Evolutionary conservation across 306 rosid genomes (phyloP), one percentile per base, ranked within the genome.

Genomic region (Gillenia trifoliata): DNA sequence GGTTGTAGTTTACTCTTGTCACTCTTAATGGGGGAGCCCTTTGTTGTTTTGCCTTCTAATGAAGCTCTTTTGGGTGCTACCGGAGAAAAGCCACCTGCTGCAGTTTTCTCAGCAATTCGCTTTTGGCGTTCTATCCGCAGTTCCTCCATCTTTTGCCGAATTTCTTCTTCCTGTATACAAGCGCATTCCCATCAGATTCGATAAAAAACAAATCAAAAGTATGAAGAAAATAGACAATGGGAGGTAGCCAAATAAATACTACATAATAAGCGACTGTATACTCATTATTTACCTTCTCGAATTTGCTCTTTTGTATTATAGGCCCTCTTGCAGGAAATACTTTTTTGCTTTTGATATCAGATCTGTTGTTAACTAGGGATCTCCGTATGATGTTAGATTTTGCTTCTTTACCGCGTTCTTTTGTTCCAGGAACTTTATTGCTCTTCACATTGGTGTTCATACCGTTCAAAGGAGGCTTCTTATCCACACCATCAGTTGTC

Each of bases 71-170:
- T 86, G 6, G 83, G 66, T 15, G 41, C 64, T 11, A 50, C 68
- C 62, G 81, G 77, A 66, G 71, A 69, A 70, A 77, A 73, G 67
- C 87, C 81, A 45, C 57, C 62, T 34, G 88, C 81, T 52, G 90
- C 88, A 63, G 88, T 84, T 86, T 88, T 86, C 80, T 86, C 93
- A 4, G 89, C 85, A 4, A 89, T 89, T 86, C 93, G 85, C 71
- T 85, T 85, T 80, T 85, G 89, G 52, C 89, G 89, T 79, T 88
- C 87, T 3, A 20, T 70, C 52, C 10, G 6, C 80, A 78, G 22
- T 74, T 86, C 91, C 70, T 89, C 93, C 90, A 72, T 81, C 82
- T 71, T 85, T 80, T 79, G 85, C 76, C 93, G 69, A 4, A 66
- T 79, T 82, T 89, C 93, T 69, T 89, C 90, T 85, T 89, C 93